These are phyloP conservation scores for Tetrahymena malaccensis DNA, from an alignment of 73 alveolate species.

Conservation along the genomic window DNA sequence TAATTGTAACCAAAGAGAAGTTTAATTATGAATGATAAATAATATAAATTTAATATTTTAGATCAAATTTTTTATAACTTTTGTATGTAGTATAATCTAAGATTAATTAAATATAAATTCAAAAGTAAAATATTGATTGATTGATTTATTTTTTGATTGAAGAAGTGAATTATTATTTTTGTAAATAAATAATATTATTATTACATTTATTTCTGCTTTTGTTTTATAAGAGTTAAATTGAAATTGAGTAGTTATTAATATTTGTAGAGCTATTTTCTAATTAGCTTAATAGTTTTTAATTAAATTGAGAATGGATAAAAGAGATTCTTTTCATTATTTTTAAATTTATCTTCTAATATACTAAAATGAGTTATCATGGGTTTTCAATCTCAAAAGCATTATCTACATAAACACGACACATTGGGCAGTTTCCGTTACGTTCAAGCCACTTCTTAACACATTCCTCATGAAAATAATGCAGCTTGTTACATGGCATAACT, in stretches of 20 bases:
- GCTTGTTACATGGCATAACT: constrained; percentile 7
- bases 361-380: not conserved
- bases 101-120: too few relatives aligned
- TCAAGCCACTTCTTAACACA: not conserved
- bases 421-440: not conserved
- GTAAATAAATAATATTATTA: too few relatives aligned
- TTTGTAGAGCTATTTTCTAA: not conserved
- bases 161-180: too few relatives aligned
- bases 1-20: too few relatives aligned
- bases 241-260: too few relatives aligned
- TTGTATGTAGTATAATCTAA: too few relatives aligned
- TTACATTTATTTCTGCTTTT: not conserved
- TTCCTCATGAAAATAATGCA: constrained; percentile 1
- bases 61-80: too few relatives aligned
- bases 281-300: not conserved
- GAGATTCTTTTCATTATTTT: too few relatives aligned
- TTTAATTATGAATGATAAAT: too few relatives aligned
- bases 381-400: not conserved
- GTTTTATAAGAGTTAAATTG: not conserved
- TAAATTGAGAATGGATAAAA: not conserved
- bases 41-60: too few relatives aligned
- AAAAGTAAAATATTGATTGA: not conserved
- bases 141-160: too few relatives aligned
- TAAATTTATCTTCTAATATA: too few relatives aligned
- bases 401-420: not conserved